A percentile compares a stretch with the other conserved stretches of the same genome.
These are phyloP conservation scores for Aspergillus sp. DNA, from an alignment of 2,329 filamentous ascomycete genomes.

Conservation along the genomic window DNA sequence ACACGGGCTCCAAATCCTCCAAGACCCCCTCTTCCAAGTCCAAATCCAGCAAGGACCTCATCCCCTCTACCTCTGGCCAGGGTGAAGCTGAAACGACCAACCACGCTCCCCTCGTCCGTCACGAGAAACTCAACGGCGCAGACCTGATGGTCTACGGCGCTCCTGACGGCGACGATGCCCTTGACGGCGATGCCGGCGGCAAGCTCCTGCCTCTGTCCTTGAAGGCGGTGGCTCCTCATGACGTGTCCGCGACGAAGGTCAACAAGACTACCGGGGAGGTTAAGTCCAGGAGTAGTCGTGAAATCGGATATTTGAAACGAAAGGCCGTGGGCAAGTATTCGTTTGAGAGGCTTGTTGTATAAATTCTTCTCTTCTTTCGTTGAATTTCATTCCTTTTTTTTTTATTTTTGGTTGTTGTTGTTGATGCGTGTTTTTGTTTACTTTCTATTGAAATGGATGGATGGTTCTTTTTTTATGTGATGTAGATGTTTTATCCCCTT, in stretches of 20 bases:
- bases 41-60: slow-evolving; percentile 22
- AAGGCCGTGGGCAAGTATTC: slow-evolving; percentile 81
- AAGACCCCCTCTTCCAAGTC: not conserved
- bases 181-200: slow-evolving; percentile 32
- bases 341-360: slow-evolving; percentile 72
- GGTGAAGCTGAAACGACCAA: slow-evolving; percentile 7
- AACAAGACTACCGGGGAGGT: slow-evolving; percentile 69
- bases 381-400: not conserved
- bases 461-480: no score
- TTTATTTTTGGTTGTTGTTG: not conserved
- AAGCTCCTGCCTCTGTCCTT: slow-evolving; percentile 70
- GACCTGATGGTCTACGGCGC: slow-evolving; percentile 35
- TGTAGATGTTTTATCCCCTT: not conserved
- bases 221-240: slow-evolving; percentile 52
- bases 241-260: slow-evolving; percentile 47
- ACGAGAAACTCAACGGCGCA: slow-evolving; percentile 41
- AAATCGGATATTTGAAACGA: slow-evolving; percentile 74
- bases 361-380: slow-evolving; percentile 19
- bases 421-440: no score
- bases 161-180: slow-evolving; percentile 29
- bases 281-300: slow-evolving; percentile 65
- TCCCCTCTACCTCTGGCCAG: not conserved
- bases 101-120: slow-evolving; percentile 26
- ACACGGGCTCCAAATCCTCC: not conserved
- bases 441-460: no score